Percentiles rank a stretch among this genome's conserved stretches.
phyloP scores from a whole-genome alignment of 345 rosid species.

The Brassica nigra region DNA sequence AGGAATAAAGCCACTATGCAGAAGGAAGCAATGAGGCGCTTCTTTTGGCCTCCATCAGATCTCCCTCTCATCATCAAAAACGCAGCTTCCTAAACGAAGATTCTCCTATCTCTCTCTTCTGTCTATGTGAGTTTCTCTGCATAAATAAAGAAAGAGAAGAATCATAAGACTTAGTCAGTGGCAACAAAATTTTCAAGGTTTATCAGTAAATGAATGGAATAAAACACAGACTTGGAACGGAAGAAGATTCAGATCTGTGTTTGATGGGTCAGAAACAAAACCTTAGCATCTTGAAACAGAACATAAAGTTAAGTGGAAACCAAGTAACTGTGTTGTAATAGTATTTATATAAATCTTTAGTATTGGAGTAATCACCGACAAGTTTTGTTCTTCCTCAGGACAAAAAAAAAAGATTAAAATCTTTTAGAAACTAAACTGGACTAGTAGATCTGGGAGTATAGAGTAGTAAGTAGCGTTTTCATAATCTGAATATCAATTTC shows the following conservation, averaged over 20 bases:
- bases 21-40: slow-evolving; percentile 62
- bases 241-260: slow-evolving; percentile 32
- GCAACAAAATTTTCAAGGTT: slow-evolving; percentile 12
- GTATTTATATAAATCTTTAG: background rate
- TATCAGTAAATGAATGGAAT: background rate
- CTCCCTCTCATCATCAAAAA: slow-evolving; percentile 73
- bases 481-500: background rate
- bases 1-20: slow-evolving; percentile 59
- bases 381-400: background rate
- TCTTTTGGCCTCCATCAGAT: slow-evolving; percentile 86
- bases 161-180: slow-evolving; percentile 14
- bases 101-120: background rate
- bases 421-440: background rate
- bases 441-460: slow-evolving; percentile 19
- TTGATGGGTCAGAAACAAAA: slow-evolving; percentile 23
- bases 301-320: slow-evolving; percentile 25
- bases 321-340: slow-evolving; percentile 5
- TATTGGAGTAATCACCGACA: slow-evolving; percentile 30
- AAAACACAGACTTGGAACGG: background rate
- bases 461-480: background rate
- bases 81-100: background rate
- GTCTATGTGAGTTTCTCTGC: slow-evolving; percentile 28
- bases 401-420: slow-evolving; percentile 2
- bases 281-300: slow-evolving; percentile 26
- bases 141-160: slow-evolving; percentile 25